phyloP scores from a whole-genome alignment of 2,329 filamentous ascomycete genomes.

The Aspergillus japonicus region DNA sequence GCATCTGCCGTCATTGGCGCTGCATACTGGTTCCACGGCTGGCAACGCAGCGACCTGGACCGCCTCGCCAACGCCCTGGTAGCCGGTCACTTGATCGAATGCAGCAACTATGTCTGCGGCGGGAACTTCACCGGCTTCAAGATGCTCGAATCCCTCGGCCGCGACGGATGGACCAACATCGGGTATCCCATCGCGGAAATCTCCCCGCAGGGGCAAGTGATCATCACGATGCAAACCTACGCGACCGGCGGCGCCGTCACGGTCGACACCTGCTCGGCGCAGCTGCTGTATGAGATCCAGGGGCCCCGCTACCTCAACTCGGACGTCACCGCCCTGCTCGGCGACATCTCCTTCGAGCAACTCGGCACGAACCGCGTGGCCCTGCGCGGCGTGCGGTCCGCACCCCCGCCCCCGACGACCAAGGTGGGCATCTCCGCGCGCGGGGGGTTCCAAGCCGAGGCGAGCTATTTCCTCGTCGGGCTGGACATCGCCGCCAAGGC shows the following conservation, averaged over 20 bases:
- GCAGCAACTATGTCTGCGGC: slow-evolving; percentile 44
- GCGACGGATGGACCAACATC: slow-evolving; percentile 44
- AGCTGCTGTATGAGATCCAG: slow-evolving; percentile 57
- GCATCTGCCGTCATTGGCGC: slow-evolving; percentile 46
- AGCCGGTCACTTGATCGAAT: slow-evolving; percentile 42
- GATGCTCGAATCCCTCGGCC: slow-evolving; percentile 24
- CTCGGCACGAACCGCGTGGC: slow-evolving; percentile 51
- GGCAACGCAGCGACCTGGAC: slow-evolving; percentile 39
- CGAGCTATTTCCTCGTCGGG: slow-evolving; percentile 46
- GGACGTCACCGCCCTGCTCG: slow-evolving; percentile 55
- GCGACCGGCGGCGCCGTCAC: slow-evolving; percentile 43
- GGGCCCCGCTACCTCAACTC: slow-evolving; percentile 59
- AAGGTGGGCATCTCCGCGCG: slow-evolving; percentile 50
- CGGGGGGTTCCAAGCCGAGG: slow-evolving; percentile 50
- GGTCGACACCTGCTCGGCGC: slow-evolving; percentile 53
- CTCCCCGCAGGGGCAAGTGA: slow-evolving; percentile 38
- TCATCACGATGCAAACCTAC: slow-evolving; percentile 47
- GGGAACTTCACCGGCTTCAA: slow-evolving; percentile 49
- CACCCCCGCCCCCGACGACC: slow-evolving; percentile 50
- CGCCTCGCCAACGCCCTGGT: slow-evolving; percentile 42
- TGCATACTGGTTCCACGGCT: slow-evolving; percentile 45
- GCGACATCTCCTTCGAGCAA: slow-evolving; percentile 54
- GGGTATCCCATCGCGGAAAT: slow-evolving; percentile 51
- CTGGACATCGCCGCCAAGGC: slow-evolving; percentile 49
- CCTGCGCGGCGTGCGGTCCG: slow-evolving; percentile 47